Evolutionary conservation across 2,329 filamentous ascomycete genomes (phyloP), one percentile per base, ranked within the genome.

Genomic region (Aspergillus chevalieri): DNA sequence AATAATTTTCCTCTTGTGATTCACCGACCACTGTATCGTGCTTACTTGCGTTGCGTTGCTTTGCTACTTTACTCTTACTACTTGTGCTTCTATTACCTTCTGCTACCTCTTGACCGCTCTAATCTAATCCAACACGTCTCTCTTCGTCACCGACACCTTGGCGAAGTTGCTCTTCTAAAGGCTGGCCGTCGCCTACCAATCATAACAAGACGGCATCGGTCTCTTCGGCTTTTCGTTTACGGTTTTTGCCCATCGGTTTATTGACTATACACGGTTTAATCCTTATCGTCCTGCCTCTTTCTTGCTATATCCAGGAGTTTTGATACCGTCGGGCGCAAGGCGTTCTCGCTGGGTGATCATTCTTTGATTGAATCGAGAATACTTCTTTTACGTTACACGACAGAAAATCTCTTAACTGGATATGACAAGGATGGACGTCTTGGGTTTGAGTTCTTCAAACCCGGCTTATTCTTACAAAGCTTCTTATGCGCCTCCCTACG

Each of bases 401-500:
- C 53, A 58, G 55, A 52, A 58, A 56, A 57, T 51, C 51, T 55
- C 52, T 36, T 42, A 9, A 9, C 21, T 61, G 65, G 66, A 71
- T 65, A 72, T 72, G 67, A 62, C 69, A 65, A 65, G 64, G 59
- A 69, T 72, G 65, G 70, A 71, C 68, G 64, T 68, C 64, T 65
- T 72, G 64, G 67, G 68, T 66, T 64, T 70, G 62, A 69, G 61
- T 48, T 48, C 61, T 57, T 65, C 65, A 61, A 69, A 71, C 65
- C 65, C 66, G 55, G 57, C 64, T 52, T 54, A 59, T 54, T 61
- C 63, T 57, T 60, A 65, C 48, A 62, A 63, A 69, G 68, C 62
- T 54, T 60, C 63, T 48, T 62, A 65, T 58, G 63, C 65, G 63
- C 71, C 76, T 63, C 80, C 83, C 57, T 91, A 89, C 71, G 81